Base-by-base conservation (phyloP, 768 basidiomycete genomes). In the Boletus rubescentipes region DNA sequence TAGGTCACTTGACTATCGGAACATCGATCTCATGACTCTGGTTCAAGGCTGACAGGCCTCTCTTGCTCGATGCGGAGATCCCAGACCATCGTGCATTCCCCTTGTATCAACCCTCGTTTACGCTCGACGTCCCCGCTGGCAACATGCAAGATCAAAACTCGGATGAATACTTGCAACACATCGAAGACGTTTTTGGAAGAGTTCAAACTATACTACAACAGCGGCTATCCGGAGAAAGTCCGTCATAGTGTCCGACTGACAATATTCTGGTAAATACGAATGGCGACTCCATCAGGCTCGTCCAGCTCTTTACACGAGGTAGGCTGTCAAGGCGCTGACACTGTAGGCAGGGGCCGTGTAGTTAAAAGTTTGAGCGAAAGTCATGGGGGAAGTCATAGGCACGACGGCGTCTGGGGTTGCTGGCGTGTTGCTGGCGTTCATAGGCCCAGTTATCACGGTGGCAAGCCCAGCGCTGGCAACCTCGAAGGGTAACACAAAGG, bases 11-110 rank as follows among this genome's bases (percentile, higher is more conserved):
- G 50, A 32, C 10, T 18, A 11, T 39, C n/a, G 4, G 8, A 31
- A 29, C 26, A 32, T 48, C 9, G 38, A 38, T 55, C 37, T 57
- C 46, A 43, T 20, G 9, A 31, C 23, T 18, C 20, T 54, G 32
- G 45, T 23, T 31, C 29, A 49, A 93, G 89, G 71, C 82, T 23
- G 80, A 76, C 3, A 69, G 71, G 10, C 78, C 84, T 0, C 73
- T 91, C 3, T 62, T 78, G 5, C 61, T 83, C 6, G 87, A 91
- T 10, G 74, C 77, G 0, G 73, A 79, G 21, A 90, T 94, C 29
- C 93, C 92, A 0, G 89, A 93, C 54, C 91, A 93, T 65, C 68
- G 72, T 1, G 77, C 77, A 3, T 93, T 91, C 61, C 85, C 86
- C 0, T 61, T 80, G 16, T 95, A 92, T 63, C 85, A 76, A 10